Evolutionary conservation across 2,329 filamentous ascomycete genomes (phyloP).

Genomic region (Fusarium lateritium): DNA sequence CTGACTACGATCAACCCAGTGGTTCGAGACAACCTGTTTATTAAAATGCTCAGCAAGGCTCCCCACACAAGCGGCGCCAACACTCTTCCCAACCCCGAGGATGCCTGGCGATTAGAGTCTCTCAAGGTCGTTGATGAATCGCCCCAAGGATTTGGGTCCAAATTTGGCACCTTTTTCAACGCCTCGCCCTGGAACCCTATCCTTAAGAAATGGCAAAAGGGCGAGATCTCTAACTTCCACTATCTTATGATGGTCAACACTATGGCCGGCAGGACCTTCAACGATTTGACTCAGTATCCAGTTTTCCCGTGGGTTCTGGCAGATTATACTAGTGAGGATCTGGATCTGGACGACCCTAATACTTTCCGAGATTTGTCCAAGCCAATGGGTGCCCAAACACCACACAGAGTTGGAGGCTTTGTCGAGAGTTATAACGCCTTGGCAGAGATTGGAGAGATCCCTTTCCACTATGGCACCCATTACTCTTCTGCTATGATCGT

Average conservation of each 20-base stretch:
- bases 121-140: conserved; percentile 76
- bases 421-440: conserved; percentile 88
- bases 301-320: conserved; percentile 98
- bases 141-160: conserved; percentile 80
- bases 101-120: conserved; percentile 92
- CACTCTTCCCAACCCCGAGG: conserved; percentile 82
- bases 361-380: conserved; percentile 94
- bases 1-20: conserved; percentile 84
- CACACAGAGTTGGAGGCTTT: conserved; percentile 82
- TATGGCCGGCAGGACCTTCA: conserved; percentile 96
- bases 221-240: conserved; percentile 98
- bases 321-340: conserved; percentile 93
- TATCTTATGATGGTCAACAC: conserved; percentile 99
- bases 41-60: conserved; percentile 82
- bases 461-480: conserved; percentile 98
- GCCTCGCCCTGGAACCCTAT: conserved; percentile 85
- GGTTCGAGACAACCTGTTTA: conserved; percentile 84
- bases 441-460: conserved; percentile 90
- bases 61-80: conserved; percentile 82
- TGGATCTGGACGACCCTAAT: conserved; percentile 86
- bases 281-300: conserved; percentile 97
- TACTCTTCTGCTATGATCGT: conserved; percentile 99
- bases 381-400: conserved; percentile 94
- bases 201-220: conserved; percentile 90
- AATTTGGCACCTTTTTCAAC: conserved; percentile 94